Evolutionary conservation across 495 filamentous ascomycete species (phyloP).

Genomic region (Aspergillus leporis): DNA sequence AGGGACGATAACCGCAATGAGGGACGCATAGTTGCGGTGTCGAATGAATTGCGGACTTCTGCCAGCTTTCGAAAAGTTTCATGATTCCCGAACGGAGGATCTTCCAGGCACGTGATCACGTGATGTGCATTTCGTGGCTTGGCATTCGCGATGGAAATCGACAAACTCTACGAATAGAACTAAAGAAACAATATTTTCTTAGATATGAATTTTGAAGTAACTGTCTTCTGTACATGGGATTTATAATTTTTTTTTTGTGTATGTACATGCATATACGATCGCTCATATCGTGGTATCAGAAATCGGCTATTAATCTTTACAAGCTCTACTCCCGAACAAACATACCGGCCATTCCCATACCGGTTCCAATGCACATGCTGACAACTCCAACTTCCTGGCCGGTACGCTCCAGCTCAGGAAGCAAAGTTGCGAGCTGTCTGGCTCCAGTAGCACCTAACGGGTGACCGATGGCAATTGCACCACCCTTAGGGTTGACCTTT

Average conservation of each 20-base stretch:
- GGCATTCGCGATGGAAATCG: neutral
- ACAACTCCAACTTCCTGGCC: slow-evolving; percentile 68
- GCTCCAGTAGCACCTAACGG: slow-evolving; percentile 91
- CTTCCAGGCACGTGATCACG: neutral
- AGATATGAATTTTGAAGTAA: neutral
- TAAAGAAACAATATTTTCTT: neutral
- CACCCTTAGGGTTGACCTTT: slow-evolving; percentile 86
- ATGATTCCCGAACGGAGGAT: slow-evolving; percentile 8
- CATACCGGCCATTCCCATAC: slow-evolving; percentile 88
- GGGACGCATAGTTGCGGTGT: slow-evolving; percentile 41
- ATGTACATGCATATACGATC: slow-evolving; percentile 19
- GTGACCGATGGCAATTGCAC: slow-evolving; percentile 90
- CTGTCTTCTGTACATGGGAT: neutral
- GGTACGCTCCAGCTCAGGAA: slow-evolving; percentile 66
- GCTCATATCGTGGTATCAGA: slow-evolving; percentile 21
- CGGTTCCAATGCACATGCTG: slow-evolving; percentile 89
- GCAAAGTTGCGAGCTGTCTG: slow-evolving; percentile 72
- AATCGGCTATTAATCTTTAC: slow-evolving; percentile 16
- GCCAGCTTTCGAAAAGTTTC: slow-evolving; percentile 29
- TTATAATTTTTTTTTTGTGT: slow-evolving; percentile 6
- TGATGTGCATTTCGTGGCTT: neutral
- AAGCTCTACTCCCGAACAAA: slow-evolving; percentile 72
- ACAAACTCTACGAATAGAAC: neutral
- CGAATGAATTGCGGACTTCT: slow-evolving; percentile 13
- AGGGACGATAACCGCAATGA: slow-evolving; percentile 34